These are phyloP conservation scores for Boletus rex-veris DNA, from an alignment of 768 basidiomycete genomes.

Conservation along the genomic window DNA sequence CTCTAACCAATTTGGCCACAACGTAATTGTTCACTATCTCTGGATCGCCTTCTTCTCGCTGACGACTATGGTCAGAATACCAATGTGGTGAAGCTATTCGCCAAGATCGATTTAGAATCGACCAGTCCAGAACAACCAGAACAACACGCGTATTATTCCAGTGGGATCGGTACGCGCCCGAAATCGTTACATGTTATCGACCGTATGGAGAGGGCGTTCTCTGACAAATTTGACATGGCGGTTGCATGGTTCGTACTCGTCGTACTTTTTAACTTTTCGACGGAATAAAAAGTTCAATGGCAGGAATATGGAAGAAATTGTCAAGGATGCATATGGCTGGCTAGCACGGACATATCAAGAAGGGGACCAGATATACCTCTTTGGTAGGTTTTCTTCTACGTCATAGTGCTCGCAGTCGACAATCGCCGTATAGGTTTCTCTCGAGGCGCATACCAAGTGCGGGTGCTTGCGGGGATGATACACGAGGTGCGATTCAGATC, in stretches of 20 bases:
- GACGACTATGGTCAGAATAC: constrained; percentile 30
- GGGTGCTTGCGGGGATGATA: constrained; percentile 41
- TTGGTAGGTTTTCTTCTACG: constrained; percentile 19
- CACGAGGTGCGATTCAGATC: constrained; percentile 23
- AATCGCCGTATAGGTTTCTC: constrained; percentile 33
- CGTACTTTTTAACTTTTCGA: background rate
- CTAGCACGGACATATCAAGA: constrained; percentile 28
- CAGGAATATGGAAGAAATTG: constrained; percentile 36
- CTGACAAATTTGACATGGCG: constrained; percentile 34
- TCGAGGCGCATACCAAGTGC: constrained; percentile 41
- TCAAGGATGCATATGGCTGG: constrained; percentile 35
- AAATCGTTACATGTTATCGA: constrained; percentile 25
- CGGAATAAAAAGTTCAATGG: too few species aligned
- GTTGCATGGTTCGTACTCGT: constrained; percentile 34
- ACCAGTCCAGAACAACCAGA: constrained; percentile 19
- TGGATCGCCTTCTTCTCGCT: background rate
- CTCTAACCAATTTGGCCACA: constrained; percentile 22
- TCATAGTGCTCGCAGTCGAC: background rate
- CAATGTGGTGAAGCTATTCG: constrained; percentile 38
- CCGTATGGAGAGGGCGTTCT: constrained; percentile 14
- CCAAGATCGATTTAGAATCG: constrained; percentile 23
- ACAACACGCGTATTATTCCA: constrained; percentile 37
- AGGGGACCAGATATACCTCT: constrained; percentile 36
- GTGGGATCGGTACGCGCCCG: constrained; percentile 37
- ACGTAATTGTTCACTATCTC: constrained; percentile 1